Base-by-base conservation (phyloP, 208 protist species). In the Leishmania arabica region DNA sequence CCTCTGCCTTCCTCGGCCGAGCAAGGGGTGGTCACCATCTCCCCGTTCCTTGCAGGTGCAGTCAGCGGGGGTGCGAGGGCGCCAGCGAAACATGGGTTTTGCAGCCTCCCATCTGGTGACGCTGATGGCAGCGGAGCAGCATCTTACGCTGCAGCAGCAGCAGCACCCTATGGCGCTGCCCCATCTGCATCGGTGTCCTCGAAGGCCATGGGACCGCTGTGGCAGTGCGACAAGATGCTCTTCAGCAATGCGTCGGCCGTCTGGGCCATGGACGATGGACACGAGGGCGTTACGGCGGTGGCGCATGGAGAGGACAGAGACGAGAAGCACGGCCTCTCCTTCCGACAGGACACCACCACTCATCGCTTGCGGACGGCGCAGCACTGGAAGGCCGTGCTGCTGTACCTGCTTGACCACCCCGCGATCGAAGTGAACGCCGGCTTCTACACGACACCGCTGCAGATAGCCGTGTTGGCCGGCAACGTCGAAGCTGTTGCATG, bases 381-480 rank as follows among this genome's bases (percentile, higher is more conserved):
- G 31, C 75, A 76, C 56, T 84, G 81, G 80, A 31, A 15, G n/a
- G 82, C 78, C 71, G 79, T 91, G 79, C 66, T 88, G 53, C 56
- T 73, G 15, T 81, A 85, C 56, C 70, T 91, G 42, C 85, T 91
- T 27, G 56, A 78, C 69, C 83, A 87, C 78, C 88, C 82, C 19
- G 65, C 73, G 37, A 84, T 89, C 49, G 88, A 91, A 76, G 79
- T 90, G 54, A 91, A 91, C 80, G 70, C 54, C 40, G 86, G 88
- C 73, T 91, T 78, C 71, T 80, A 80, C 75, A 62, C 42, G 42
- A 89, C 88, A 5, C 86, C 88, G 47, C 80, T 91, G 73, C 86
- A 88, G 80, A 81, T 85, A 19, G 86, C 85, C 37, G 81, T 89
- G 11, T 31, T 77, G 6, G 70, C 75, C 40, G 77, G 79, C 15